Evolutionary conservation across 139 green algal genomes (phyloP).

Genomic region (Pleodorina starrii): DNA sequence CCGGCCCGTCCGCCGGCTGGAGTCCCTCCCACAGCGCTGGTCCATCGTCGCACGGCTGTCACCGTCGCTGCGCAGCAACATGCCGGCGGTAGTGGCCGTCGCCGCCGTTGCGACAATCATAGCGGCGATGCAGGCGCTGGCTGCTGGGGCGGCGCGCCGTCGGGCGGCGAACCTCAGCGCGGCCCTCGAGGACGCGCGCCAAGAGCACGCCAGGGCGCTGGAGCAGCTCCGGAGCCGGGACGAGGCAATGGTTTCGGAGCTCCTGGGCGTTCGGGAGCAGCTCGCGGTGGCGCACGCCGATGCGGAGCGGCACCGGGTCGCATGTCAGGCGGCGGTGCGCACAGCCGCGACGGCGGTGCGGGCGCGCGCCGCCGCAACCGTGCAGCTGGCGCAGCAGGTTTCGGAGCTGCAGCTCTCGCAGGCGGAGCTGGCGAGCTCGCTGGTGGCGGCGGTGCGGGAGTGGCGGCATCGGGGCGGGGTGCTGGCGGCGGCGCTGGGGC

Average conservation of each 20-base stretch:
- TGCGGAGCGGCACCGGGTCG: background rate
- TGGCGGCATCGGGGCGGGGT: background rate
- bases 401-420: background rate
- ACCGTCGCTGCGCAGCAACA: background rate
- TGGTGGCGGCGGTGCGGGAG: background rate
- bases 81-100: no score
- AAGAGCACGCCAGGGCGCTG: background rate
- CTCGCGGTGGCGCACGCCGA: background rate
- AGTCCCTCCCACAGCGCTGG: no score
- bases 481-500: background rate
- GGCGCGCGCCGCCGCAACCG: background rate
- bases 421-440: background rate
- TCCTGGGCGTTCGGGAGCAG: background rate
- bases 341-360: no score
- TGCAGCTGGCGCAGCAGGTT: background rate
- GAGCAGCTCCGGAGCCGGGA: background rate
- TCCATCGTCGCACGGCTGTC: background rate
- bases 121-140: background rate
- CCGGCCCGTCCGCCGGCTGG: no score
- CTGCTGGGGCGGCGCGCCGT: background rate
- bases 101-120: background rate
- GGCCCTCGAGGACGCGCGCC: background rate
- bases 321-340: background rate
- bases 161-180: background rate
- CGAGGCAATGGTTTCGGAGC: background rate